Base-by-base conservation (phyloP, 805 yeast species). In the Starmera caribaea region DNA sequence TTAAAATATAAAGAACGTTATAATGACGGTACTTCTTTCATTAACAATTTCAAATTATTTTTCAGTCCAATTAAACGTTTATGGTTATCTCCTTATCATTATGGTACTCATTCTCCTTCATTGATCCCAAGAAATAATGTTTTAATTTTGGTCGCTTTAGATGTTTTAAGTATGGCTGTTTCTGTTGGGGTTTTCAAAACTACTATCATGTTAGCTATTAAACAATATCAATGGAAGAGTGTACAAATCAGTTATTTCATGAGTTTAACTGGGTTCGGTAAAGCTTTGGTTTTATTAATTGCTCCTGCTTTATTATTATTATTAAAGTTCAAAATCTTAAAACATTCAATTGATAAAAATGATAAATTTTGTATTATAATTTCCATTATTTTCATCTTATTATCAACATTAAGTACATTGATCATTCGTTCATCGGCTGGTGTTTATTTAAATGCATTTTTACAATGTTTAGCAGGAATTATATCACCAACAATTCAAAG, bases 201-300 rank as follows among this genome's bases (percentile, higher is more conserved):
- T 3, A 37, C 47, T 1, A 40, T 46, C 5, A 40, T 48, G 3
- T 53, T 44, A 35, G 38, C 53, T 6, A 49, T 53, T 30, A 30
- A 48, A 17, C 34, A 40, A n/a, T 51, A 36, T 29, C 24, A 44
- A 3, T 53, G 55, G 55, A 37, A 49, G 2, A 45, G 52, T 21
- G 55, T 53, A 8, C 53, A 53, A 35, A 36, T 53, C 7, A 55
- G 57, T 3, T 53, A 51, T 38, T 51, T 41, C 39, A 48, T 49
- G 48, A 50, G 54, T 21, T 34, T 51, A 8, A 44, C 38, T 8
- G 55, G 57, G 8, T 46, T 50, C 34, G 54, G 55, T 4, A 45
- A 45, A 30, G 40, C 52, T 1, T 13, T 41, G n/a, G 53, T 51
- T 3, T 24, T 53, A 9, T 12, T 39, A 1, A 27, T 48, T 29